These are phyloP conservation scores for Volvox reticuliferus DNA, from an alignment of 139 green algal genomes.

Conservation along the genomic window DNA sequence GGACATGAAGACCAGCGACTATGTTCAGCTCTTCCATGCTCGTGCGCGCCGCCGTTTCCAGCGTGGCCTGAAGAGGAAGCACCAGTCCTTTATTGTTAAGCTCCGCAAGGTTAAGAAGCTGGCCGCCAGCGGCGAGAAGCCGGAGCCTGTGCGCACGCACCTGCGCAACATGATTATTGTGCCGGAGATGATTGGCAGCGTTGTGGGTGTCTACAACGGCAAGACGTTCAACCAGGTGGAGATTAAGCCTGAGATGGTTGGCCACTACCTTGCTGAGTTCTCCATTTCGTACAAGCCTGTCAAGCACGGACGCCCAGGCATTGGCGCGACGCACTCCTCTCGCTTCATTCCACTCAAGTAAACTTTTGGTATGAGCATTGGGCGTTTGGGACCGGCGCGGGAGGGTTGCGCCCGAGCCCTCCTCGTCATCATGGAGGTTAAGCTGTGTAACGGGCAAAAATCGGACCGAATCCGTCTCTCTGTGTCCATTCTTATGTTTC, in stretches of 20 bases:
- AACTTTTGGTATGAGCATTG: neutral
- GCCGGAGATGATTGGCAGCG: conserved; percentile 98
- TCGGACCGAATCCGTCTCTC: neutral
- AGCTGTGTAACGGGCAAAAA: conserved; percentile 38
- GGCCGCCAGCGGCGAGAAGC: conserved; percentile 93
- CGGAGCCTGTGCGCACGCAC: conserved; percentile 97
- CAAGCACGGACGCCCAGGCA: conserved; percentile 97
- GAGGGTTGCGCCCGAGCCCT: conserved; percentile 1
- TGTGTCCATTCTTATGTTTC: neutral
- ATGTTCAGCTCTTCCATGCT: conserved; percentile 77
- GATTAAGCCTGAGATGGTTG: conserved; percentile 96
- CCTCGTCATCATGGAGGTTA: neutral
- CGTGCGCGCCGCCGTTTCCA: conserved; percentile 84
- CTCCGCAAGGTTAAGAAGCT: conserved; percentile 94
- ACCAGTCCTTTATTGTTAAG: conserved; percentile 97
- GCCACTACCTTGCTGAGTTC: conserved; percentile 99
- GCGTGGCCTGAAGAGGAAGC: conserved; percentile 97
- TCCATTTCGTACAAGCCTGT: conserved; percentile 99
- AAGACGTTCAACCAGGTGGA: conserved; percentile 98
- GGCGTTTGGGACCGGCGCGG: neutral
- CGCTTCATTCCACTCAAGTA: conserved; percentile 99
- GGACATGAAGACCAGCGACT: conserved; percentile 90
- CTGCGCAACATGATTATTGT: conserved; percentile 99
- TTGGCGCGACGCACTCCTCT: conserved; percentile 95
- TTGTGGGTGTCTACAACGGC: conserved; percentile 99